These are phyloP conservation scores for Tricholoma terreum DNA, from an alignment of 768 basidiomycete species.

Conservation along the genomic window DNA sequence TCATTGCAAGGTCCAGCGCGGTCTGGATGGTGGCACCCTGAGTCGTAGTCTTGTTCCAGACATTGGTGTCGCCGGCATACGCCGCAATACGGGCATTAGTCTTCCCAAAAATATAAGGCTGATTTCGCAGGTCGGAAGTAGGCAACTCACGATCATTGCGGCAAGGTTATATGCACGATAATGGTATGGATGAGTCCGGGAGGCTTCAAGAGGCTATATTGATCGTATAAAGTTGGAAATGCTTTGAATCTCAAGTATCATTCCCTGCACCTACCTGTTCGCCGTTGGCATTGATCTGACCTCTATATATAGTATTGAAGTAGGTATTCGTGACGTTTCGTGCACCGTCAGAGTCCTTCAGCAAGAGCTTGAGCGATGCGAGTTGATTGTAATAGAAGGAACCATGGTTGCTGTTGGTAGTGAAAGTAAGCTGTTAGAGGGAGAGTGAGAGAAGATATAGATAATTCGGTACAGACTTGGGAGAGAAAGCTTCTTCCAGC, in stretches of 20 bases:
- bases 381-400: conserved; percentile 62
- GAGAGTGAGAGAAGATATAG: neutral
- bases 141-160: conserved; percentile 57
- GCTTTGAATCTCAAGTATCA: neutral
- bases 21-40: conserved; percentile 54
- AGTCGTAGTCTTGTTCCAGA: conserved; percentile 50
- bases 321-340: conserved; percentile 43
- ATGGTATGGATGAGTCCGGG: conserved; percentile 61
- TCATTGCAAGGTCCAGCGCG: conserved; percentile 59
- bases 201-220: conserved; percentile 54
- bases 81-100: conserved; percentile 54
- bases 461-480: conserved; percentile 42
- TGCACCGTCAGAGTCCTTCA: conserved; percentile 49
- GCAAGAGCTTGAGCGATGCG: conserved; percentile 52
- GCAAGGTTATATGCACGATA: conserved; percentile 67
- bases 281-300: conserved; percentile 54
- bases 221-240: neutral
- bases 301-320: conserved; percentile 47
- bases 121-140: neutral
- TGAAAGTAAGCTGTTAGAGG: neutral
- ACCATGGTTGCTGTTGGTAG: conserved; percentile 65
- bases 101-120: conserved; percentile 24
- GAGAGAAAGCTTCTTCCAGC: conserved; percentile 40
- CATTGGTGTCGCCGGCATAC: conserved; percentile 41
- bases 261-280: conserved; percentile 48